These are phyloP conservation scores for Pontederia crassipes DNA, from an alignment of 176 grass and related monocot genomes.

Conservation along the genomic window DNA sequence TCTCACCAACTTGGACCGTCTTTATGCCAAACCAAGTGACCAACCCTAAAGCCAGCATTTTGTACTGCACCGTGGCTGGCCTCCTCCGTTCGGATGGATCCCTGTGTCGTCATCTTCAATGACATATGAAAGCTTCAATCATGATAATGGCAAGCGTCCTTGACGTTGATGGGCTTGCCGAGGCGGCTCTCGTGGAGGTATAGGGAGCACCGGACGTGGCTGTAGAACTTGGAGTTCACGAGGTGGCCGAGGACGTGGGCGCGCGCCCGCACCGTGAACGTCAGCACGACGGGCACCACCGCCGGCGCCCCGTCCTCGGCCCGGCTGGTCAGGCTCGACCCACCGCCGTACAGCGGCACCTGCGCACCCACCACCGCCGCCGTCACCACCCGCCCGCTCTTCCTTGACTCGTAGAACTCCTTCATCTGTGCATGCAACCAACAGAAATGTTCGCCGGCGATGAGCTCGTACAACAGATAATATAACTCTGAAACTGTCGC, in stretches of 20 bases:
- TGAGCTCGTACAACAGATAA: no score
- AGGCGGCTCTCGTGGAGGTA: constrained; percentile 42
- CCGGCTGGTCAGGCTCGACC: constrained; percentile 55
- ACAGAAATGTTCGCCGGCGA: no score
- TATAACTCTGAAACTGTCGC: no score
- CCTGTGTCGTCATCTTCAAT: no score
- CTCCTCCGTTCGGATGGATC: no score
- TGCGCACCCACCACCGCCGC: constrained; percentile 59
- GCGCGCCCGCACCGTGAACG: constrained; percentile 57
- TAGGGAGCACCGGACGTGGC: constrained; percentile 43
- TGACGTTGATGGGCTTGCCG: constrained; percentile 32
- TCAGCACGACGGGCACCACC: constrained; percentile 53
- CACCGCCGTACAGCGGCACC: constrained; percentile 87
- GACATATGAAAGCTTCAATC: constrained; percentile 11
- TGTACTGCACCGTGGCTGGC: no score
- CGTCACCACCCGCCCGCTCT: constrained; percentile 51
- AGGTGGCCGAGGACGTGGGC: constrained; percentile 83
- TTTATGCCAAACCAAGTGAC: no score
- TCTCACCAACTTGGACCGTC: no score
- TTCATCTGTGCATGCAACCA: constrained; percentile 35
- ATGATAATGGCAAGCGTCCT: constrained; percentile 48
- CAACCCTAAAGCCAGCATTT: no score
- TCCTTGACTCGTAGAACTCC: constrained; percentile 81
- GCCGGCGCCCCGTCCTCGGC: constrained; percentile 53
- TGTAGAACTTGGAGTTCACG: constrained; percentile 94